phyloP scores from a whole-genome alignment of 73 alveolate genomes.

The Tetrahymena elliotti region DNA sequence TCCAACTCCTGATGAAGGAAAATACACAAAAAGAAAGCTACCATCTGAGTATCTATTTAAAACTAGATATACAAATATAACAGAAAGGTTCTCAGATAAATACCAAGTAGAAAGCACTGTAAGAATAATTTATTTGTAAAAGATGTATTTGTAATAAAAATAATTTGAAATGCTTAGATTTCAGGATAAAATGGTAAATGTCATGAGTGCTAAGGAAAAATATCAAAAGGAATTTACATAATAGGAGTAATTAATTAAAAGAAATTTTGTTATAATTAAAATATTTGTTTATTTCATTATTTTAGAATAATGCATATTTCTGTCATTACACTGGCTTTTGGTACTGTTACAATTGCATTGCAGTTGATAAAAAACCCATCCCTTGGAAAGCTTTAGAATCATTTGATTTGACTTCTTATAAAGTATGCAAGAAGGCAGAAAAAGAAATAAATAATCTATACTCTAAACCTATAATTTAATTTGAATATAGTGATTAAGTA shows the following conservation, averaged over 20 bases:
- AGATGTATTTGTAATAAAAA: too few relatives aligned
- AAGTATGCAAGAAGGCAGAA: constrained; percentile 30
- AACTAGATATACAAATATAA: background rate
- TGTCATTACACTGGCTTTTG: constrained; percentile 19
- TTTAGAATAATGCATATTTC: background rate
- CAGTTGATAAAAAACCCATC: constrained; percentile 18
- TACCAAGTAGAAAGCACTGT: background rate
- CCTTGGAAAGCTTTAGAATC: constrained; percentile 39
- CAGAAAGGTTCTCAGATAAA: background rate
- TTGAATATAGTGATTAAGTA: background rate
- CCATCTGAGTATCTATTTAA: background rate
- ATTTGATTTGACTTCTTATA: constrained; percentile 21
- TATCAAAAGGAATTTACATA: background rate
- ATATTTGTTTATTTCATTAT: background rate
- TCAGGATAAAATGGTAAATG: background rate
- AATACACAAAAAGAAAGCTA: background rate
- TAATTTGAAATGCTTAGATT: background rate
- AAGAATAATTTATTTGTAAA: too few relatives aligned
- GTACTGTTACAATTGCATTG: constrained; percentile 26
- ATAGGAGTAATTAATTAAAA: background rate
- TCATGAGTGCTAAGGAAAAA: background rate
- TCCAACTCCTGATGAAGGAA: constrained; percentile 1
- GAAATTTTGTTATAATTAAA: background rate
- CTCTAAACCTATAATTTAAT: constrained; percentile 17
- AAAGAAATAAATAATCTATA: constrained; percentile 21